Evolutionary conservation across 768 basidiomycete species (phyloP), one percentile per base, ranked within the genome.

Genomic region (Coprinellus micaceus): DNA sequence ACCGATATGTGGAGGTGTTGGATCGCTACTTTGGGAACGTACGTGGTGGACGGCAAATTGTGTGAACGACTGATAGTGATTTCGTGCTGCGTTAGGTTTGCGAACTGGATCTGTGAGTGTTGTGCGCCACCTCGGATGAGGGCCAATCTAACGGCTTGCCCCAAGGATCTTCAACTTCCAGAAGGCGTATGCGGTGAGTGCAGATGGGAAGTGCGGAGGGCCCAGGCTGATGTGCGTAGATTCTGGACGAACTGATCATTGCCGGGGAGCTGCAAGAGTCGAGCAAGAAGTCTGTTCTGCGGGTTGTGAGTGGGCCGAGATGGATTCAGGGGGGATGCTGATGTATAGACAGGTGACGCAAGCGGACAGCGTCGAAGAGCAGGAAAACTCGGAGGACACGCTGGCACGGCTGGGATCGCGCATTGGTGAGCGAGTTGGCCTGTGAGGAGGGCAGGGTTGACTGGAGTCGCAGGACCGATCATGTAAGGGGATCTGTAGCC

Each of bases 111-210:
- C 77, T 99, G 93, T 95, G 70, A 74, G 90, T 68, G 48, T 41
- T 28, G 24, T 45, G 45, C 54, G 29, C 36, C 53, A 44, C 33
- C 28, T 56, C n/a, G 41, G 39, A 46, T 53, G 54, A 36, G 54
- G 40, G 19, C 22, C 12, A 22, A 50, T 25, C 44, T 52, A 21
- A 43, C 3, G 29, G 40, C 25, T 39, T 40, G 28, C 59, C 61
- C 55, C 59, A 62, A 96, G 94, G 49, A 98, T 99, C 64, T 99
- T 99, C 83, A 98, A 98, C 79, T 99, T 98, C 71, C 96, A 98
- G 70, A 99, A 98, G 74, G 97, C 97, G 41, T 98, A 94, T 69
- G 92, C 96, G 10, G 95, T 91, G 47, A 3, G 70, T 59, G 24
- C 22, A 37, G 21, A 66, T 54, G 39, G 39, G 58, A 54, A 57